Evolutionary conservation across 495 filamentous ascomycete species (phyloP), one percentile per base, ranked within the genome.

Genomic region (Penicillium canescens): DNA sequence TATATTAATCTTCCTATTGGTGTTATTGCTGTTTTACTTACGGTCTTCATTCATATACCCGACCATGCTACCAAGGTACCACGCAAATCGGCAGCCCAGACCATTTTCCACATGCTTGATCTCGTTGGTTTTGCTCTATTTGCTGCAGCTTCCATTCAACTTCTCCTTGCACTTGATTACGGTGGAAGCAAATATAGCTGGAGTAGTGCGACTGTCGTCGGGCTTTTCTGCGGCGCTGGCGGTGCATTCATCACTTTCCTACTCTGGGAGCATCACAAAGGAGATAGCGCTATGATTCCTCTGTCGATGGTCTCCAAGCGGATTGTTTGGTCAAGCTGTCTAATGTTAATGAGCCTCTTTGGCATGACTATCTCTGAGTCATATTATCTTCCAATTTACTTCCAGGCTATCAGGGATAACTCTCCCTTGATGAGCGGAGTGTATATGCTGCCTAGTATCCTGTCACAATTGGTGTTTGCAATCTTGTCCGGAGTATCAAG

Each of bases 1-100:
- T 87, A 83, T 56, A 79, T 87, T 50, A 88, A 87, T 59, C 73
- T 87, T 20, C 84, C 83, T 0, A 72, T 86, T 38, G 84, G 83
- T 12, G 82, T 55, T 4, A 44, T 83, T 11, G 72, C 77, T 2
- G 74, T 67, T 6, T 14, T 76, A 7, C 56, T 84, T 16, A 46
- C 73, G 11, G 36, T 84, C 14, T 70, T 83, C 52, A 59, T 82
- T 52, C 59, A 72, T 5, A 72, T 84, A 5, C 82, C 85, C 4
- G 62, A 77, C 45, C 55, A 73, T 13, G 67, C 59, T 4, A 40
- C 54, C 33, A 79, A 78, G 45, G 70, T 78, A 35, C 65, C 65
- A 38, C 53, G 73, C 31, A 62, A 66, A 16, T 51, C 62, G n/a
- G 50, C 67, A 3, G 58, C 71, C 21, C 54, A 63, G 1, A 61